Evolutionary conservation across 345 rosid species (phyloP).

Genomic region (Populus alba): DNA sequence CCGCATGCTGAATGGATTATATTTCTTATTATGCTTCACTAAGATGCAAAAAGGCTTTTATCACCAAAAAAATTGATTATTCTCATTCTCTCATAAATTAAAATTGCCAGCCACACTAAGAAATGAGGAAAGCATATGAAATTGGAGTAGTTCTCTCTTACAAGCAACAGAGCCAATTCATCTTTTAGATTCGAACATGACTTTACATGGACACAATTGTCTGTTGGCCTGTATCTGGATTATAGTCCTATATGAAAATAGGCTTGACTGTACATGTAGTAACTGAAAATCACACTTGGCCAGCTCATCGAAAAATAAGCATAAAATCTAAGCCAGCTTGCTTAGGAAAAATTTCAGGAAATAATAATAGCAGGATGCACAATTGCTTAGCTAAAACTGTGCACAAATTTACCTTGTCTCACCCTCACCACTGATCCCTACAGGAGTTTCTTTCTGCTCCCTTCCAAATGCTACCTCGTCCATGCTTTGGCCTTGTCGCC

Average conservation of each 20-base stretch:
- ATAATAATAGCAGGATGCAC: background rate
- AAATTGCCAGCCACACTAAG: background rate
- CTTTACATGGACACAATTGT: background rate
- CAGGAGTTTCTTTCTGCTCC: conserved; percentile 20
- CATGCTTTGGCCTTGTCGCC: conserved; percentile 83
- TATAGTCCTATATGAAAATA: background rate
- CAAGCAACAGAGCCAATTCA: too few species aligned
- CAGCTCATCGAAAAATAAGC: background rate
- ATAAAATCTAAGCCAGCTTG: background rate
- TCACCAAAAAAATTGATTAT: background rate
- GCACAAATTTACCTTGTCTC: conserved; percentile 33
- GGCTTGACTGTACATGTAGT: background rate
- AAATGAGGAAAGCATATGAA: too few species aligned
- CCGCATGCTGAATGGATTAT: too few species aligned
- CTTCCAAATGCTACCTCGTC: conserved; percentile 82
- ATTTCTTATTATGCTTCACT: too few species aligned
- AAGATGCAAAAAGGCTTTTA: too few species aligned
- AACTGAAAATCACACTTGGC: background rate
- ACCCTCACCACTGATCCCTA: conserved; percentile 14
- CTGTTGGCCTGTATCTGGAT: background rate
- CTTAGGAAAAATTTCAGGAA: background rate
- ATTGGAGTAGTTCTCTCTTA: too few species aligned
- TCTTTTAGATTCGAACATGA: background rate
- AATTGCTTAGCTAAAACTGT: background rate
- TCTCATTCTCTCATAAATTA: background rate